Evolutionary conservation across 2,329 filamentous ascomycete species (phyloP).

Genomic region (Fusarium buharicum): DNA sequence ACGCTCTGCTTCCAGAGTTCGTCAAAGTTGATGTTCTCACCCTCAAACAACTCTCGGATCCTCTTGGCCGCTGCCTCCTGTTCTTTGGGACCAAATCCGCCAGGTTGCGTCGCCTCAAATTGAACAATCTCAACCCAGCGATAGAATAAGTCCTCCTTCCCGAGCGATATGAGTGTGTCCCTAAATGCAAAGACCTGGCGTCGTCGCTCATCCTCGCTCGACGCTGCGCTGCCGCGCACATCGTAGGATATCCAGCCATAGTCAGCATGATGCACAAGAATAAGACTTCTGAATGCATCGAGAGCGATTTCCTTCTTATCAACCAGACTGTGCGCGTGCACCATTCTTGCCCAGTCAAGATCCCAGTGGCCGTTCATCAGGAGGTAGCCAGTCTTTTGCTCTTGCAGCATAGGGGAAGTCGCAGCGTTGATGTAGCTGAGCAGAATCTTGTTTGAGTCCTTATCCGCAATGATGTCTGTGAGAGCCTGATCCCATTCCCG

Average conservation of each 20-base stretch:
- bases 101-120: constrained; percentile 82
- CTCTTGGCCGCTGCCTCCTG: constrained; percentile 78
- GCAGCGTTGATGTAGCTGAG: constrained; percentile 73
- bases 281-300: constrained; percentile 75
- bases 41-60: constrained; percentile 79
- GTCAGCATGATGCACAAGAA: constrained; percentile 74
- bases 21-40: constrained; percentile 84
- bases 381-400: constrained; percentile 86
- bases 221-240: constrained; percentile 66
- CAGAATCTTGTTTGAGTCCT: constrained; percentile 66
- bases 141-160: constrained; percentile 90
- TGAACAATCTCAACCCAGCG: constrained; percentile 94
- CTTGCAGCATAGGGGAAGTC: constrained; percentile 72
- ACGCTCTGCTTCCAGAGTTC: constrained; percentile 74
- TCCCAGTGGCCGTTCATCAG: constrained; percentile 89
- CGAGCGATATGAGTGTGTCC: constrained; percentile 76
- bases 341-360: constrained; percentile 85
- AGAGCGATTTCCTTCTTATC: constrained; percentile 69
- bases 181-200: constrained; percentile 84
- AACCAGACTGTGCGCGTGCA: constrained; percentile 75
- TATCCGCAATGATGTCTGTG: constrained; percentile 63
- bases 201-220: constrained; percentile 70
- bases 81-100: constrained; percentile 79
- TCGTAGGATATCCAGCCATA: constrained; percentile 72
- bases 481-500: constrained; percentile 75